Conservation (phyloP, 2,329 filamentous ascomycete genomes). For the Ceratocystiopsis sp. region DNA sequence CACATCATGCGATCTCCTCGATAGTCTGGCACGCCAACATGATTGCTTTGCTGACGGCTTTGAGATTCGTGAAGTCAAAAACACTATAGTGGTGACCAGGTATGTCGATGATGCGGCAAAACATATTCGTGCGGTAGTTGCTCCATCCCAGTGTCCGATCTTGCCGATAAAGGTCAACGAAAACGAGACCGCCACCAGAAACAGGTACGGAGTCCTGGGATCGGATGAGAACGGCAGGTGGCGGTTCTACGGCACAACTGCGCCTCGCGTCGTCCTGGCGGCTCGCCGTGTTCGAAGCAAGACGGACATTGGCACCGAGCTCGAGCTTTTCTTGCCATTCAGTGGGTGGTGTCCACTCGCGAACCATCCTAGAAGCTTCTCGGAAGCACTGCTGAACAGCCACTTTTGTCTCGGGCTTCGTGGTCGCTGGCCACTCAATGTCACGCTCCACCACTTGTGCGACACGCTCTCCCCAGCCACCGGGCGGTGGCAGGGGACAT, state of each 20-base stretch:
- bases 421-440: constrained; percentile 14
- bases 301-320: too few relatives aligned
- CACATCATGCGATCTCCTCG: constrained; percentile 5
- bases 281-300: too few relatives aligned
- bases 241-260: constrained; percentile 8
- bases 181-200: constrained; percentile 10
- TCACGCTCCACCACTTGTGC: constrained; percentile 13
- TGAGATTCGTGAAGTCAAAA: constrained; percentile 18
- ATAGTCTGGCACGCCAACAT: constrained; percentile 13
- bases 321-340: constrained; percentile 5
- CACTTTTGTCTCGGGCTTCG: constrained; percentile 13
- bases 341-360: constrained; percentile 16
- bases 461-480: constrained; percentile 3
- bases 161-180: constrained; percentile 26
- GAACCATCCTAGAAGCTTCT: constrained; percentile 24
- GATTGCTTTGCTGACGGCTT: constrained; percentile 13
- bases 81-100: constrained; percentile 35
- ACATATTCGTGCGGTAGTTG: constrained; percentile 24
- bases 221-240: constrained; percentile 27
- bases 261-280: too few relatives aligned
- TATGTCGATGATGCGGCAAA: constrained; percentile 28
- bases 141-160: constrained; percentile 32
- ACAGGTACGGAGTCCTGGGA: constrained; percentile 24
- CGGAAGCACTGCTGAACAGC: constrained; percentile 22
- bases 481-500: constrained; percentile 13